phyloP scores from a whole-genome alignment of 2,329 filamentous ascomycete genomes.

The Dendryphion nanum region DNA sequence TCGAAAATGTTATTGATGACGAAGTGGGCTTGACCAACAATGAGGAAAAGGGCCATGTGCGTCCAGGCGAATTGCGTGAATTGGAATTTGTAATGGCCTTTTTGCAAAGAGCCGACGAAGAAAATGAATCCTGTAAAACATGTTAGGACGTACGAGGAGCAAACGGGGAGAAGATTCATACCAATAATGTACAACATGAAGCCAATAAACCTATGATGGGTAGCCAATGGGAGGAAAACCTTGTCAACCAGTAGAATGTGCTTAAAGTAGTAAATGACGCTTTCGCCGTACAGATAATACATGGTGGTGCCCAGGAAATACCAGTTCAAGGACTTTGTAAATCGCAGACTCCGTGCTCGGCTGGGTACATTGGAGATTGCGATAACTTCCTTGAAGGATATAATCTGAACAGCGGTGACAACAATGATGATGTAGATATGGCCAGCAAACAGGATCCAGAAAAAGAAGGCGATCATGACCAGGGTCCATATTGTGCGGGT shows the following conservation, averaged over 20 bases:
- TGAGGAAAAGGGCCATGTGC: conserved; percentile 97
- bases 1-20: conserved; percentile 99
- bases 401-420: conserved; percentile 89
- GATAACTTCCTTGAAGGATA: conserved; percentile 99
- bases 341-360: conserved; percentile 82
- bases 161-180: too few species aligned
- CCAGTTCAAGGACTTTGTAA: conserved; percentile 97
- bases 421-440: conserved; percentile 96
- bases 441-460: conserved; percentile 86
- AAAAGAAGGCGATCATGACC: conserved; percentile 94
- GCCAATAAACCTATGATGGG: conserved; percentile 97
- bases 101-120: conserved; percentile 92
- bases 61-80: conserved; percentile 99
- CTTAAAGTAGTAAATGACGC: conserved; percentile 99
- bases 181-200: conserved; percentile 98
- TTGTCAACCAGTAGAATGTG: conserved; percentile 95
- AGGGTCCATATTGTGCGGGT: conserved; percentile 97
- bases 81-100: conserved; percentile 96
- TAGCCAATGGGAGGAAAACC: conserved; percentile 87
- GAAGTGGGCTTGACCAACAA: conserved; percentile 97
- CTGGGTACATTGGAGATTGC: conserved; percentile 95
- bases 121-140: conserved; percentile 83
- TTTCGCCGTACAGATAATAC: conserved; percentile 99
- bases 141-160: too few species aligned
- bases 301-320: conserved; percentile 98